phyloP scores from a whole-genome alignment of 192 early-diverging fungal genomes.

The Coemansia sp. region DNA sequence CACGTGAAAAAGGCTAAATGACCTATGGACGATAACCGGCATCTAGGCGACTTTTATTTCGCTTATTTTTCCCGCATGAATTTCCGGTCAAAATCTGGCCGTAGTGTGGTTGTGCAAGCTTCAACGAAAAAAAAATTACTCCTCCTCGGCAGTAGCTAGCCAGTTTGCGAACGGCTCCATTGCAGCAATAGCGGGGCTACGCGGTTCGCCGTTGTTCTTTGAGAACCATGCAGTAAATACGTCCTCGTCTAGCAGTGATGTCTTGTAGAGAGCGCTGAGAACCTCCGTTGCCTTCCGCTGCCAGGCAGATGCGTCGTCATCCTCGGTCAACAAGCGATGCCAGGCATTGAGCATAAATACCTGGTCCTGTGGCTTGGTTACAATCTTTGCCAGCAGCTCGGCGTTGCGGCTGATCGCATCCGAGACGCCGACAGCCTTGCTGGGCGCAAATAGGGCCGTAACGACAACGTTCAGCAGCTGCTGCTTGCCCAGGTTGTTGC shows the following conservation, averaged over 20 bases:
- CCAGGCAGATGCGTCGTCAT: constrained; percentile 32
- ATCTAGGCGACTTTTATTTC: too few relatives aligned
- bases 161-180: constrained; percentile 77
- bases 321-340: constrained; percentile 33
- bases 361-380: constrained; percentile 41
- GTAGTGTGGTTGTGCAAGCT: too few relatives aligned
- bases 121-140: constrained; percentile 39
- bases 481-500: constrained; percentile 74
- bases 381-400: constrained; percentile 35
- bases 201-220: constrained; percentile 36
- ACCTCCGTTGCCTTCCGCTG: constrained; percentile 59
- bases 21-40: too few relatives aligned
- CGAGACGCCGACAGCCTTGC: constrained; percentile 25
- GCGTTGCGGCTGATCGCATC: constrained; percentile 15
- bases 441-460: constrained; percentile 47
- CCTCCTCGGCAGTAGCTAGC: constrained; percentile 81
- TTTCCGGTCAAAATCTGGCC: too few relatives aligned
- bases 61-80: too few relatives aligned
- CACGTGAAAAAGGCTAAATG: neutral
- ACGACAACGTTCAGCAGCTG: constrained; percentile 71
- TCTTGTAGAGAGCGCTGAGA: constrained; percentile 68
- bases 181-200: constrained; percentile 49
- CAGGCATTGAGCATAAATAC: constrained; percentile 48
- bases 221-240: constrained; percentile 64
- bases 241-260: constrained; percentile 80